Base-by-base conservation (phyloP, 331 rosid genomes). In the Quercus lobata region DNA sequence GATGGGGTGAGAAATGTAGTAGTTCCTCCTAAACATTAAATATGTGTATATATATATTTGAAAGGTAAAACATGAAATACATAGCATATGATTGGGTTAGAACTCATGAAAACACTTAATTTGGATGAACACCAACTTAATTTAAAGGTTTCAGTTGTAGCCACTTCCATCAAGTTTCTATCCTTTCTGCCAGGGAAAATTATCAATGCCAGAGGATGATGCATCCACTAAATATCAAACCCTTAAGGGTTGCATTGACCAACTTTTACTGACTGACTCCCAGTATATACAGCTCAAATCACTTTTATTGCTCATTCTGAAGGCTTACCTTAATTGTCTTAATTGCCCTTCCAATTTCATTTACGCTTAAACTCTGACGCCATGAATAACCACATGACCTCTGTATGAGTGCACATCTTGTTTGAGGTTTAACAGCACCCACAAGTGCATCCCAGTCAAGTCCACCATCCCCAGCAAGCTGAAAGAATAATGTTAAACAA, bases 311-410 rank as follows among this genome's bases (percentile, higher is more conserved):
- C 17, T 68, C 21, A 74, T 73, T 66, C 56, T 8, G 27, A 78
- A 88, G 80, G 58, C 82, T 76, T 57, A 91, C 97, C 90, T 92
- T 94, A 63, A 94, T 92, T 56, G 92, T 87, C 87, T 88, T 65
- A 76, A 92, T 91, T 14, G 94, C 97, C 75, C 81, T 87, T 57
- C 87, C 91, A 66, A 91, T 94, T 68, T 92, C 93, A 37, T 71
- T 79, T 19, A 94, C 93, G 62, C 97, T 94, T 86, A 94, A 91
- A 88, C 98, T 94, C 73, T 8, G 80, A 41, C 98, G 94, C 98
- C 98, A 94, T 71, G 98, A 91, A 83, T 94, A 94, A 76, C 98
- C 98, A 68, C 98, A 90, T 1, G 98, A 94, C 85, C 98, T 82
- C 81, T 94, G 98, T 86, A 94, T 91, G 57, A 91, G 92, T 34